These are phyloP conservation scores for Verticillium tricorpus DNA, from an alignment of 2,329 filamentous ascomycete genomes.

Conservation along the genomic window DNA sequence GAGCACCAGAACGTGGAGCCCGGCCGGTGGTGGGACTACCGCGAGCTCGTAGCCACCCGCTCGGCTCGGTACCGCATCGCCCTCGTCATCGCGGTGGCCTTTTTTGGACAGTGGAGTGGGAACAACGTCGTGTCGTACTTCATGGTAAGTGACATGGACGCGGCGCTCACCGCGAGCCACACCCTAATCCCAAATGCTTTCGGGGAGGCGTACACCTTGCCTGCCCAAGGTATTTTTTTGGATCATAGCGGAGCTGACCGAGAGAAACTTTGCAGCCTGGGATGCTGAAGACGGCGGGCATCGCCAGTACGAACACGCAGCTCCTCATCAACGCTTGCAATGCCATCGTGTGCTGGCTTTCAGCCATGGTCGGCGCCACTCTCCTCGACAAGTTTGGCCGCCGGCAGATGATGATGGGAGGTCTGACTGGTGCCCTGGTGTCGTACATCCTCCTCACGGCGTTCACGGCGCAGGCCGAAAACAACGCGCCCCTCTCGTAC, in stretches of 20 bases:
- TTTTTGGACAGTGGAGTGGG: conserved; percentile 34
- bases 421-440: no score
- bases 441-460: conserved; percentile 23
- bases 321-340: conserved; percentile 34
- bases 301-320: conserved; percentile 20
- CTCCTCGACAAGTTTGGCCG: conserved; percentile 38
- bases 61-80: conserved; percentile 28
- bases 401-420: conserved; percentile 21
- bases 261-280: conserved; percentile 29
- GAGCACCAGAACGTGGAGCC: conserved; percentile 23
- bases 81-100: conserved; percentile 27
- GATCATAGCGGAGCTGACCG: background rate
- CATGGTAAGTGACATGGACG: background rate
- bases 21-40: conserved; percentile 38
- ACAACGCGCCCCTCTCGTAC: conserved; percentile 27
- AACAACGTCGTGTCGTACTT: conserved; percentile 27
- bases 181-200: no score
- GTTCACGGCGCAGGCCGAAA: conserved; percentile 27
- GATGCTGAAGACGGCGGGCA: conserved; percentile 28
- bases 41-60: conserved; percentile 29
- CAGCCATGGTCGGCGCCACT: conserved; percentile 32
- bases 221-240: background rate
- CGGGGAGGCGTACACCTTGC: no score
- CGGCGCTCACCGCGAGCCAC: no score
- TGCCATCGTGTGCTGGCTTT: conserved; percentile 27